Conservation (phyloP, 345 rosid genomes). For the Camelina laxa region DNA sequence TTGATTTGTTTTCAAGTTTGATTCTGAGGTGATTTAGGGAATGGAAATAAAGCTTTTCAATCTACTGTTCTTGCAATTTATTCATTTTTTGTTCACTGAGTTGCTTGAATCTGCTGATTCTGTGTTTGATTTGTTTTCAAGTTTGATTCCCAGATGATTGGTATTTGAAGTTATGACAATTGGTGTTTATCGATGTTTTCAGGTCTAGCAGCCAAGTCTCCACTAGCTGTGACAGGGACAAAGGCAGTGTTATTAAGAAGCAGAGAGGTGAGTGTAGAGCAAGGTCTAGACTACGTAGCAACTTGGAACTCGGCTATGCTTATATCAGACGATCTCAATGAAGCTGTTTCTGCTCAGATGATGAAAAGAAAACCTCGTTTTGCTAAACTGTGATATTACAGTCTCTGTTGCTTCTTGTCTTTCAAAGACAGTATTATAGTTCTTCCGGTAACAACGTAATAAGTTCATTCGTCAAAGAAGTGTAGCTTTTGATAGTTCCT, state of each 20-base stretch:
- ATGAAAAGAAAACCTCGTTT: slow-evolving; percentile 67
- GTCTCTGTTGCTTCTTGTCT: slow-evolving; percentile 1
- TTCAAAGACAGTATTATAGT: neutral
- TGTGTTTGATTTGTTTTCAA: neutral
- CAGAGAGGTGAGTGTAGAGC: slow-evolving; percentile 73
- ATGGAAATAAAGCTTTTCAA: neutral
- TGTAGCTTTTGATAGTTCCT: neutral
- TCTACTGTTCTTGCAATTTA: neutral
- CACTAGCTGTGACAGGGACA: slow-evolving; percentile 77
- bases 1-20: neutral
- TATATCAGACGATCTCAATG: slow-evolving; percentile 63
- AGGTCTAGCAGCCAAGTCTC: slow-evolving; percentile 80
- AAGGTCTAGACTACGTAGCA: slow-evolving; percentile 85
- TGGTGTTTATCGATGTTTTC: neutral
- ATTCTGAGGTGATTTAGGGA: neutral
- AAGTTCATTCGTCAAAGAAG: neutral
- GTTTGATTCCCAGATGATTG: neutral
- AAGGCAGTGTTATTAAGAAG: slow-evolving; percentile 72
- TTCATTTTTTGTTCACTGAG: neutral
- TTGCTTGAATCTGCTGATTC: neutral
- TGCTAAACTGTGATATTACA: slow-evolving; percentile 61
- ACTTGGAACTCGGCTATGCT: slow-evolving; percentile 91
- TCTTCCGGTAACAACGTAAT: neutral
- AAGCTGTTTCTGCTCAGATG: slow-evolving; percentile 60
- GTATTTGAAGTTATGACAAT: neutral